phyloP scores from a whole-genome alignment of 768 basidiomycete genomes.

The Hydnum rufescens region DNA sequence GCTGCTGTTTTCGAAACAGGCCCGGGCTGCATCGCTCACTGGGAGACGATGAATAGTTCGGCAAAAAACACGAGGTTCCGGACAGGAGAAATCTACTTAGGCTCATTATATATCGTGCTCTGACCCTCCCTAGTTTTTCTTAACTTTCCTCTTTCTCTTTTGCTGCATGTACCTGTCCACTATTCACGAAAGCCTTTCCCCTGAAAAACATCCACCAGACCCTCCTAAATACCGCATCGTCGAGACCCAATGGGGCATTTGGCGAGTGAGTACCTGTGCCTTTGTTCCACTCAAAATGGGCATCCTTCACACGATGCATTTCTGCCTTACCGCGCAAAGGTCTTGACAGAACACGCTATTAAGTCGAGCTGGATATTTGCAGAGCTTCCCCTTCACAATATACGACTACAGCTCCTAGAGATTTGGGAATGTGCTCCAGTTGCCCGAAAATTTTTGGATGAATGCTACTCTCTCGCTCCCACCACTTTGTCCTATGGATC shows the following conservation, averaged over 20 bases:
- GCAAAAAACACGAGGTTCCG: too few species aligned
- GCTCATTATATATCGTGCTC: too few species aligned
- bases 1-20: too few species aligned
- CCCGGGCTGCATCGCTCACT: too few species aligned
- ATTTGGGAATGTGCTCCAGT: background rate
- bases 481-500: background rate
- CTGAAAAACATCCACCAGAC: too few species aligned
- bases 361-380: background rate
- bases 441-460: background rate
- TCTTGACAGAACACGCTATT: background rate
- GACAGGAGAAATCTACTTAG: too few species aligned
- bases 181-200: too few species aligned
- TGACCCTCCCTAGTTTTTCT: too few species aligned
- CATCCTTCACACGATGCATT: background rate
- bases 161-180: too few species aligned
- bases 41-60: too few species aligned
- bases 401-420: background rate
- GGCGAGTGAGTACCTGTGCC: background rate
- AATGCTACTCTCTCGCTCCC: background rate
- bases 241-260: background rate
- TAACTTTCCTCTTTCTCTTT: too few species aligned
- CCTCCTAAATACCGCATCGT: background rate
- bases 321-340: background rate
- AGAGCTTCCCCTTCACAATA: background rate
- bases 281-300: background rate